Evolutionary conservation across 163 green algal genomes (phyloP), one percentile per base, ranked within the genome.

Genomic region (Dunaliella salina): DNA sequence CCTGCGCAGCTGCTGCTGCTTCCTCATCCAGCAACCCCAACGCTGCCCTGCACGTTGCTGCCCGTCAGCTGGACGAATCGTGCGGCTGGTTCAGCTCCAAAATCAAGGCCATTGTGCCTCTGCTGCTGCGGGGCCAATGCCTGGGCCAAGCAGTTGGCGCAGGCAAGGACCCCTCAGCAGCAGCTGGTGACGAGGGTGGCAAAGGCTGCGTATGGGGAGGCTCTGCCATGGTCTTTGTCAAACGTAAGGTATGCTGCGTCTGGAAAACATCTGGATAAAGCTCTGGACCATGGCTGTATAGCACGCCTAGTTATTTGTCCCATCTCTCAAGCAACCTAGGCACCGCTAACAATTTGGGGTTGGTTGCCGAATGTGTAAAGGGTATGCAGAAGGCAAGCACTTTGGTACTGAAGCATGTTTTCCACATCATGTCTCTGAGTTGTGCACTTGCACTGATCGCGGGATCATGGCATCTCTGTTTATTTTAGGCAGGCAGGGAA

Each of bases 1-100:
- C 40, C 40, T 50, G 40, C 88, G 25, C 91, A 87, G 90, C 94
- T 91, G 86, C 87, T 92, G 63, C 63, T 75, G 63, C 22, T 26
- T 75, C 63, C 63, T 75, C 63, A 75, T 26, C 63, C 11, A 75
- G 24, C 63, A 30, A 30, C 63, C 22, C 63, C 22, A 75, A 75
- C 63, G 24, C 63, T 3, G 63, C 63, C 4, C 4, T 75, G 4
- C 63, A 75, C 11, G 63, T 29, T 3, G 63, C 63, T 75, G 63
- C 63, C 63, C 24, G 63, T 12, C 22, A 75, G 63, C 22, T 75
- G 63, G 63, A 75, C 24, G 63, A 75, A 29, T 26, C 24, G 63
- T 30, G 63, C 63, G 63, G 63, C 63, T 75, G 63, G 63, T 75
- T 75, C 63, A 75, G 63, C 63, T 29, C 22, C 63, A 75, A 75